Percentiles rank a stretch among this genome's conserved stretches.
Evolutionary conservation across 2,329 filamentous ascomycete genomes (phyloP).

Genomic region (Fusarium circinatum): DNA sequence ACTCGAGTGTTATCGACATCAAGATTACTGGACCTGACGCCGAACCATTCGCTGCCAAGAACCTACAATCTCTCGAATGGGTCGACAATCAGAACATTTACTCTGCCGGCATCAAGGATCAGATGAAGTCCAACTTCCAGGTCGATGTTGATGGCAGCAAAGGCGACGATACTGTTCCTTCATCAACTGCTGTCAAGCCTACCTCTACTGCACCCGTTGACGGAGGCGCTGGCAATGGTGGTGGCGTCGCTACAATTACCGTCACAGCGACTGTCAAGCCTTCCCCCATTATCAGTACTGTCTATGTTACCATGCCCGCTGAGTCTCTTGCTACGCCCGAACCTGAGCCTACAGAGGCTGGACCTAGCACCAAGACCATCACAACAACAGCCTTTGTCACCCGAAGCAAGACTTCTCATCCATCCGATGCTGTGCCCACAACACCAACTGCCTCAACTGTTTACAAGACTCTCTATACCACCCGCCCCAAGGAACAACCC

Average conservation of each 20-base stretch:
- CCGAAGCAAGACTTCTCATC: slow-evolving; percentile 5
- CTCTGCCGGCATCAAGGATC: slow-evolving; percentile 55
- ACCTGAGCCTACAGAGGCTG: slow-evolving; percentile 16
- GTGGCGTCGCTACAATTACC: slow-evolving; percentile 41
- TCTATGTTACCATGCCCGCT: slow-evolving; percentile 50
- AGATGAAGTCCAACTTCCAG: slow-evolving; percentile 58
- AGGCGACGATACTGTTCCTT: slow-evolving; percentile 33
- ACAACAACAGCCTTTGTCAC: slow-evolving; percentile 39
- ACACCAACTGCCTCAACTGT: slow-evolving; percentile 29
- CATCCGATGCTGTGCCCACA: slow-evolving; percentile 17
- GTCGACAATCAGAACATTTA: slow-evolving; percentile 53
- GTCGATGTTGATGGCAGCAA: slow-evolving; percentile 51
- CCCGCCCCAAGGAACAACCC: slow-evolving; percentile 21
- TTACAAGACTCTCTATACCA: slow-evolving; percentile 33
- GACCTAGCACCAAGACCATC: slow-evolving; percentile 32
- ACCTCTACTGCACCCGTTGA: slow-evolving; percentile 20
- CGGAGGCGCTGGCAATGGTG: slow-evolving; percentile 22
- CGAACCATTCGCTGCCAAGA: slow-evolving; percentile 37
- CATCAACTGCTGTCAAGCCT: slow-evolving; percentile 22
- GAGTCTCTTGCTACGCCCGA: slow-evolving; percentile 21
- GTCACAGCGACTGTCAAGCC: slow-evolving; percentile 54
- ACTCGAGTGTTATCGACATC: slow-evolving; percentile 54
- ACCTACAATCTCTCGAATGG: slow-evolving; percentile 45
- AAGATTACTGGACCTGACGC: slow-evolving; percentile 47
- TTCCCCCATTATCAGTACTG: slow-evolving; percentile 52